Conservation (phyloP, 495 filamentous ascomycete genomes). For the Clohesyomyces aquaticus region DNA sequence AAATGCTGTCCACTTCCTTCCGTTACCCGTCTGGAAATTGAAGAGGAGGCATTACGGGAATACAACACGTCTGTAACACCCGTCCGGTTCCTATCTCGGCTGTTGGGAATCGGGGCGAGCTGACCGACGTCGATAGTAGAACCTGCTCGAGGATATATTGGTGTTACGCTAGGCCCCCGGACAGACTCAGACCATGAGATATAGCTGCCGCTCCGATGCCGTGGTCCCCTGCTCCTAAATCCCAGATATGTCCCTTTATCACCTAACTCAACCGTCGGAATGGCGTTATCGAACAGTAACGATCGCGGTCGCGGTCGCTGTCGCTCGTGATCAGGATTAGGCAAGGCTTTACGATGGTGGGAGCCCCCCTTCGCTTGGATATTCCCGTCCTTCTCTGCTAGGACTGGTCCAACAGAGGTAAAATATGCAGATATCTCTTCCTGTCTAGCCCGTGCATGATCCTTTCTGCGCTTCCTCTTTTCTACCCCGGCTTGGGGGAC, state of each 20-base stretch:
- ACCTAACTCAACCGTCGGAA: constrained; percentile 42
- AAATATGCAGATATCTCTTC: constrained; percentile 51
- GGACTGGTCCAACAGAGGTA: constrained; percentile 35
- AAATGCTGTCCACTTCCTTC: constrained; percentile 22
- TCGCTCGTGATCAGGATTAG: constrained; percentile 13
- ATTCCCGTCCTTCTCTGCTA: constrained; percentile 41
- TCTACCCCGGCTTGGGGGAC: constrained; percentile 15
- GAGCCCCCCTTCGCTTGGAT: constrained; percentile 36
- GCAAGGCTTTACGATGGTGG: constrained; percentile 2
- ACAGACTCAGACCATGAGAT: constrained; percentile 46
- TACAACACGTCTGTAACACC: constrained; percentile 13
- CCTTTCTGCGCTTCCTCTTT: constrained; percentile 41
- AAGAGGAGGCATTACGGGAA: constrained; percentile 6
- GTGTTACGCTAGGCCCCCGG: constrained; percentile 19
- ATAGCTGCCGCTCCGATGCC: constrained; percentile 35
- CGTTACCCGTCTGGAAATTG: constrained; percentile 10
- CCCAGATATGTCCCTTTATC: constrained; percentile 43
- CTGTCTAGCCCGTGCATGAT: constrained; percentile 38
- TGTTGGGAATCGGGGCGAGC: constrained; percentile 15
- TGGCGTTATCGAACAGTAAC: constrained; percentile 27
- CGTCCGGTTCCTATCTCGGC: constrained; percentile 1
- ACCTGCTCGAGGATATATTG: constrained; percentile 16
- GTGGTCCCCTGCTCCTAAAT: constrained; percentile 42
- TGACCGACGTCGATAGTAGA: constrained; percentile 32
- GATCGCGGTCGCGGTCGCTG: constrained; percentile 20